Evolutionary conservation across 176 grass and related monocot species (phyloP), one percentile per base, ranked within the genome.

Genomic region (Paspalum notatum): DNA sequence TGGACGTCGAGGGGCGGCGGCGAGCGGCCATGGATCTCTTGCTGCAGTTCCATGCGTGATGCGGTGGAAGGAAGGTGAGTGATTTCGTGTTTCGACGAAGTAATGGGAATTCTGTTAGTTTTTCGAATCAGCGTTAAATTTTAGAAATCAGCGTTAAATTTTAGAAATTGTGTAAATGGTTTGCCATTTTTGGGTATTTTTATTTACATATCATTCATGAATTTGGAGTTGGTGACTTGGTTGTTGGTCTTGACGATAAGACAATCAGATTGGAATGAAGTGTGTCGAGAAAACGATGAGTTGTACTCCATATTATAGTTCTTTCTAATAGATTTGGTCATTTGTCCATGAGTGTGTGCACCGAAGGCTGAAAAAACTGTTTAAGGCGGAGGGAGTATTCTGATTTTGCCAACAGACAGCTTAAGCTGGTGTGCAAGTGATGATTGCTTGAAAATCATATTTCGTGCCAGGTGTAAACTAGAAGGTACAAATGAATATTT

Each of bases 1-100:
- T 60, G 54, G 66, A 81, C 66, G 14, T 61, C 21, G 79, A 47
- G 53, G 66, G 6, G 15, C 66, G 65, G 79, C 79, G 66, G 54
- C 83, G 64, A 21, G 74, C 74, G 11, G 54, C 83, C 53, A 78
- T 85, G 64, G 83, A 85, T 78, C 83, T 85, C 4, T 57, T 78
- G 41, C 27, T 85, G 9, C 83, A 85, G 44, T 85, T 85, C 44
- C 83, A 79, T 44, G 74, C 65, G 21, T 81, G 52, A 85, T 52
- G 74, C 65, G 8, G 2, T 61, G 25, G 25, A 16, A 67, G 66
- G 46, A 47, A 81, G 54, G 79, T 81, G 17, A 56, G 53, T 14
- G 25, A 7, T 71, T 59, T 50, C 41, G 9, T 51, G 26, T 16
- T 15, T 64, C 40, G 65, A 57, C 0, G 18, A 13, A 0, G 8